These are phyloP conservation scores for Talaromyces marneffei DNA, from an alignment of 2,329 filamentous ascomycete species.

Conservation along the genomic window DNA sequence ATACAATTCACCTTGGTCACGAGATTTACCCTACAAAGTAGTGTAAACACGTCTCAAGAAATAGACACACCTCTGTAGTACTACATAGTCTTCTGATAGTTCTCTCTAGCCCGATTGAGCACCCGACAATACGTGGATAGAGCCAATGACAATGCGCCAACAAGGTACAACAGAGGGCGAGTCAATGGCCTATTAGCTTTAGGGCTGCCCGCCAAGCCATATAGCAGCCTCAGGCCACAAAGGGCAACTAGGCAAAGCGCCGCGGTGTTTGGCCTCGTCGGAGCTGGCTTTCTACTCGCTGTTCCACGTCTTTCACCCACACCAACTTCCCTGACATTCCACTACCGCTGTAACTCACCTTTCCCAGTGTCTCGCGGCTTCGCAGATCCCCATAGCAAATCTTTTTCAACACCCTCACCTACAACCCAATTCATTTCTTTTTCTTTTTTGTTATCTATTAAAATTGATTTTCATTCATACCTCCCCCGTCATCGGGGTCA, in stretches of 20 bases:
- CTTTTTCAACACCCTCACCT: slow-evolving; percentile 29
- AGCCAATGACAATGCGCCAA: slow-evolving; percentile 7
- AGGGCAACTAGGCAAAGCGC: slow-evolving; percentile 1
- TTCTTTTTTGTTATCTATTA: slow-evolving; percentile 21
- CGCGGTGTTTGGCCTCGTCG: neutral
- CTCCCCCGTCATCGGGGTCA: slow-evolving; percentile 41
- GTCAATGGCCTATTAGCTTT: neutral
- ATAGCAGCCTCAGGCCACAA: slow-evolving; percentile 24
- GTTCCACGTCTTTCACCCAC: slow-evolving; percentile 18
- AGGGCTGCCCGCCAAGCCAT: slow-evolving; percentile 16
- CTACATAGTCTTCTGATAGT: neutral
- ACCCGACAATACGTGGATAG: neutral
- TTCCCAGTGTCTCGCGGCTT: slow-evolving; percentile 24
- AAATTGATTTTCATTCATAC: slow-evolving; percentile 8
- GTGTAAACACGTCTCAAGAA: neutral
- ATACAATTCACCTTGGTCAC: neutral
- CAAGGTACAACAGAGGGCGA: neutral
- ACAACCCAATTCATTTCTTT: slow-evolving; percentile 18
- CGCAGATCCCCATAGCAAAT: slow-evolving; percentile 19
- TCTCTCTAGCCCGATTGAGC: neutral
- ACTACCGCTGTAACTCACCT: slow-evolving; percentile 9
- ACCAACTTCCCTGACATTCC: slow-evolving; percentile 30
- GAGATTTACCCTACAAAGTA: neutral
- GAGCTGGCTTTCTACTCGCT: slow-evolving; percentile 23
- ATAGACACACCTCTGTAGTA: too few species aligned